Conservation (phyloP, 2,329 filamentous ascomycete genomes). For the Pseudogymnoascus sp. region DNA sequence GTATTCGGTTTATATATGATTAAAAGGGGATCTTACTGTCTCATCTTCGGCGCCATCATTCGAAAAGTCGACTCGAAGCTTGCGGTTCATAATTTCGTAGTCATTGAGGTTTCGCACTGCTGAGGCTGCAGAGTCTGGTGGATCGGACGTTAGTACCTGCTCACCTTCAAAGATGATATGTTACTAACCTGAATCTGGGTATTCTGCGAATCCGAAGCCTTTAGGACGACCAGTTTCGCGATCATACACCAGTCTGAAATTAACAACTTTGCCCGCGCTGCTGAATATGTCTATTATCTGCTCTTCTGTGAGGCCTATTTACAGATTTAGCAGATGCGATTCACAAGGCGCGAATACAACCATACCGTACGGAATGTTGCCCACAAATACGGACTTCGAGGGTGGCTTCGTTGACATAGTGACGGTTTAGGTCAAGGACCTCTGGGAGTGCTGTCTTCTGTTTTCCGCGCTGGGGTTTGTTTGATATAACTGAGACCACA, state of each 20-base stretch:
- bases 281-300: constrained; percentile 92
- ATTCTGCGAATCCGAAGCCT: constrained; percentile 95
- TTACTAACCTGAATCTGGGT: constrained; percentile 70
- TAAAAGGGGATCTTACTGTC: constrained; percentile 22
- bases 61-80: constrained; percentile 90
- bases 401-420: constrained; percentile 66
- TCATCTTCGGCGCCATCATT: constrained; percentile 71
- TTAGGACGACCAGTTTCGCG: constrained; percentile 90
- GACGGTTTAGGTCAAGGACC: constrained; percentile 17
- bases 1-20: not conserved
- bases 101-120: constrained; percentile 94
- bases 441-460: not conserved
- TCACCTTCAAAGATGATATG: constrained; percentile 2
- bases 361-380: constrained; percentile 75
- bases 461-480: not conserved
- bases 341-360: constrained; percentile 9
- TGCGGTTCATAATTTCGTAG: constrained; percentile 88
- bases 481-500: not conserved
- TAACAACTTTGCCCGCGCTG: constrained; percentile 80
- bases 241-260: constrained; percentile 91
- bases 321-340: constrained; percentile 11
- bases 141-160: constrained; percentile 9
- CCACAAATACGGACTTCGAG: constrained; percentile 74
- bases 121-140: constrained; percentile 68
- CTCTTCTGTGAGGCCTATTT: constrained; percentile 84